Evolutionary conservation across 2,329 filamentous ascomycete species (phyloP).

Genomic region (Monilinia fructigena): DNA sequence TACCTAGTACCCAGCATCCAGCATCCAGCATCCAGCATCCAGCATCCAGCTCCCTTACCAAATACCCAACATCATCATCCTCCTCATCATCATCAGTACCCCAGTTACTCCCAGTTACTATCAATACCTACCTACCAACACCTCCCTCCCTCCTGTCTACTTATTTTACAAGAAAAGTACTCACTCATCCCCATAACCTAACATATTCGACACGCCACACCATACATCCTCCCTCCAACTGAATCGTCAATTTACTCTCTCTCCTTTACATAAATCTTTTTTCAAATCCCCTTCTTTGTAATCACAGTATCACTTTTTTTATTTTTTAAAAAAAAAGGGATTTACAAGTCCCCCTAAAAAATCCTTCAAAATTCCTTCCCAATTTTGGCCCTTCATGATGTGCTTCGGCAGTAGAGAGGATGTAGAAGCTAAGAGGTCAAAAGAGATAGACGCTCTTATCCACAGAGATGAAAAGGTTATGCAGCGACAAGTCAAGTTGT

Average conservation of each 20-base stretch:
- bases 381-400: constrained; percentile 47
- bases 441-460: constrained; percentile 83
- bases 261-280: not conserved
- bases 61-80: too few relatives aligned
- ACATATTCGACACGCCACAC: not conserved
- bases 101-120: too few relatives aligned
- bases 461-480: constrained; percentile 84
- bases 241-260: not conserved
- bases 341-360: too few relatives aligned
- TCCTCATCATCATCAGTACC: too few relatives aligned
- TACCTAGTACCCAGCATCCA: too few relatives aligned
- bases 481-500: constrained; percentile 85
- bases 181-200: too few relatives aligned
- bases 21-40: too few relatives aligned
- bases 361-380: not conserved
- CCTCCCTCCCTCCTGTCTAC: too few relatives aligned
- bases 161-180: too few relatives aligned
- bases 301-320: not conserved
- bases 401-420: constrained; percentile 58
- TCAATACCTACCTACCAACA: too few relatives aligned
- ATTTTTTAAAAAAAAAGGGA: too few relatives aligned
- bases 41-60: too few relatives aligned
- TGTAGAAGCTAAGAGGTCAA: constrained; percentile 55
- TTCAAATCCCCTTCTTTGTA: not conserved
- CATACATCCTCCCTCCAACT: not conserved